phyloP scores from a whole-genome alignment of 352 stramenopile species.

The Halophytophthora batemanensis region DNA sequence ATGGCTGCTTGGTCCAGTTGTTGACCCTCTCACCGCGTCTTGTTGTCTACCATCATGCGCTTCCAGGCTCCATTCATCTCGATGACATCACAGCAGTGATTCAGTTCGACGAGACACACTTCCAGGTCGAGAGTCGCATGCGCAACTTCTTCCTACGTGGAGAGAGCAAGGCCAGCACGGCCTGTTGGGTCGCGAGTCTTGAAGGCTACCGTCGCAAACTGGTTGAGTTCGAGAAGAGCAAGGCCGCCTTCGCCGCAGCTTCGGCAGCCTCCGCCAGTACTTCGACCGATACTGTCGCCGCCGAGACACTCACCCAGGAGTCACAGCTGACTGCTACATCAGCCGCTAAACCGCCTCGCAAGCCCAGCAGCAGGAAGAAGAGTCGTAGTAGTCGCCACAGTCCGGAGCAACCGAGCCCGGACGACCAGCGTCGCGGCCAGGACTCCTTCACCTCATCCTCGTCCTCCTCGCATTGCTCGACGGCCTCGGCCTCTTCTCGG shows the following conservation, averaged over 20 bases:
- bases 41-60: background rate
- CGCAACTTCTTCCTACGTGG: constrained; percentile 85
- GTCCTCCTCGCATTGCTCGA: constrained; percentile 25
- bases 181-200: constrained; percentile 78
- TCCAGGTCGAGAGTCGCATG: constrained; percentile 79
- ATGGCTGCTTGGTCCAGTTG: background rate
- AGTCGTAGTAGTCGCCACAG: constrained; percentile 13
- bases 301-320: background rate
- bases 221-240: constrained; percentile 65
- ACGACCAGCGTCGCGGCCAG: constrained; percentile 6
- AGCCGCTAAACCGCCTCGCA: constrained; percentile 3
- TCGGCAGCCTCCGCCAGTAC: constrained; percentile 11
- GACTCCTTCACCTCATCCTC: constrained; percentile 18
- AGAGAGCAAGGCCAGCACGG: constrained; percentile 79
- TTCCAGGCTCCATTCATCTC: constrained; percentile 72
- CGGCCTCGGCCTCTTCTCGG: constrained; percentile 14
- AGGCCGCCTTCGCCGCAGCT: constrained; percentile 32
- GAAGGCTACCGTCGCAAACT: constrained; percentile 78
- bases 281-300: constrained; percentile 3
- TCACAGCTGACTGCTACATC: constrained; percentile 4
- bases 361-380: constrained; percentile 26
- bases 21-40: constrained; percentile 1
- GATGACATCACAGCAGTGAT: constrained; percentile 86
- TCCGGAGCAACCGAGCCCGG: constrained; percentile 2
- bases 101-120: constrained; percentile 84